Conservation (phyloP, 805 yeast species). For the Saccharomycopsis sp. region DNA sequence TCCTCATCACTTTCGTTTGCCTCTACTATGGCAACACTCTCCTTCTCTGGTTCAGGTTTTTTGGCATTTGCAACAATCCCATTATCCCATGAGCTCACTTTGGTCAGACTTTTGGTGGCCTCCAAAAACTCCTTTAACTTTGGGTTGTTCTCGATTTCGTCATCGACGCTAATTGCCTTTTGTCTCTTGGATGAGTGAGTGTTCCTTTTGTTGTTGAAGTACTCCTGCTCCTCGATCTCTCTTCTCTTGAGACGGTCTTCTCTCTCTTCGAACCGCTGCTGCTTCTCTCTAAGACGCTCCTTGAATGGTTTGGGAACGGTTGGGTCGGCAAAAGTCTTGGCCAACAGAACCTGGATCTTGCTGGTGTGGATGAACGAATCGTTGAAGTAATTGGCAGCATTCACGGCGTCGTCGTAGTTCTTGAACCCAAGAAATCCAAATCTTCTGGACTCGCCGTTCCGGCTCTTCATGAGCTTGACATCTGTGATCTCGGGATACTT, state of each 20-base stretch:
- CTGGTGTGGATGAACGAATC: constrained; percentile 77
- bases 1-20: constrained; percentile 34
- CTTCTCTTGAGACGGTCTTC: constrained; percentile 39
- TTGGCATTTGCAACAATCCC: constrained; percentile 31
- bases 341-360: constrained; percentile 66
- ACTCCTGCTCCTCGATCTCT: constrained; percentile 33
- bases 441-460: constrained; percentile 80
- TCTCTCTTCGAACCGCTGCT: constrained; percentile 35
- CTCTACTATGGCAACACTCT: constrained; percentile 25
- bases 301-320: constrained; percentile 59
- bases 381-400: constrained; percentile 69
- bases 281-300: constrained; percentile 44
- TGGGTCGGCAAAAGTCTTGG: constrained; percentile 82
- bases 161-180: constrained; percentile 36
- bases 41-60: constrained; percentile 7
- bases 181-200: constrained; percentile 26
- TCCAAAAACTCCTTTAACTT: constrained; percentile 73
- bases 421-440: constrained; percentile 91
- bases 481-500: constrained; percentile 56
- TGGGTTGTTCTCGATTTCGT: constrained; percentile 54
- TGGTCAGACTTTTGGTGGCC: constrained; percentile 68
- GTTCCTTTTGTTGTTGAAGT: constrained; percentile 29
- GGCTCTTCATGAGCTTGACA: constrained; percentile 72
- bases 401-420: constrained; percentile 61
- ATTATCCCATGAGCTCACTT: constrained; percentile 67